Evolutionary conservation across 2,329 filamentous ascomycete species (phyloP).

Genomic region (Coniochaeta pulveracea): DNA sequence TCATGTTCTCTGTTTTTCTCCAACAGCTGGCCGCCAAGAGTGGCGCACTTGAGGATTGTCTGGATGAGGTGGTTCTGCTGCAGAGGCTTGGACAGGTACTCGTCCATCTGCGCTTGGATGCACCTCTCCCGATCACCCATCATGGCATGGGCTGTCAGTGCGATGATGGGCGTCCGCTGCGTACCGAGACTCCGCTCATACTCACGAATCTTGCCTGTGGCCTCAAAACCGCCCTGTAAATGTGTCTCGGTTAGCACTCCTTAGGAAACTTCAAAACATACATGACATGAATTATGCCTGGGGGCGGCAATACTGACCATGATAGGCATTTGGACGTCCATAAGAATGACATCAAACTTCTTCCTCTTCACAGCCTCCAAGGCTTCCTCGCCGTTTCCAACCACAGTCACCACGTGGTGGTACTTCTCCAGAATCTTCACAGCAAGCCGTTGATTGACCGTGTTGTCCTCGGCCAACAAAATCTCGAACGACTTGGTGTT

Average conservation of each 20-base stretch:
- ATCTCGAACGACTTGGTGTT: slow-evolving; percentile 95
- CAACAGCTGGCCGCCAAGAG: slow-evolving; percentile 71
- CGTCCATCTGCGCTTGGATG: slow-evolving; percentile 98
- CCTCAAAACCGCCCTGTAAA: slow-evolving; percentile 79
- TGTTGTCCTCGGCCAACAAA: slow-evolving; percentile 89
- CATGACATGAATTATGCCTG: not conserved
- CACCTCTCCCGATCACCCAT: slow-evolving; percentile 96
- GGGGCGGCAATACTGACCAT: slow-evolving; percentile 51
- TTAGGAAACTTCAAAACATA: too few species aligned
- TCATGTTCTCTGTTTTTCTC: slow-evolving; percentile 62
- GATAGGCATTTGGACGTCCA: slow-evolving; percentile 99
- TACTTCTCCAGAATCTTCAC: slow-evolving; percentile 98
- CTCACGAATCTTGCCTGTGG: slow-evolving; percentile 90
- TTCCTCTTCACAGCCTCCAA: slow-evolving; percentile 85
- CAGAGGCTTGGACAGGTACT: slow-evolving; percentile 92
- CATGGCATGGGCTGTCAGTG: slow-evolving; percentile 96
- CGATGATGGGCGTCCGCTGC: slow-evolving; percentile 86
- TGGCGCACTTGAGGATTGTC: slow-evolving; percentile 93
- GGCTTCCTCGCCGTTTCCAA: slow-evolving; percentile 88
- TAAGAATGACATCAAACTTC: slow-evolving; percentile 91
- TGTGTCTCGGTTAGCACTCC: slow-evolving; percentile 25
- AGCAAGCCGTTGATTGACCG: slow-evolving; percentile 89
- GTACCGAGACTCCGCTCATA: slow-evolving; percentile 76
- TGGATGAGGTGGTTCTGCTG: slow-evolving; percentile 97
- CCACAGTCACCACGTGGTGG: slow-evolving; percentile 83